phyloP scores from a whole-genome alignment of 805 yeast genomes.

The Saturnispora silvae region DNA sequence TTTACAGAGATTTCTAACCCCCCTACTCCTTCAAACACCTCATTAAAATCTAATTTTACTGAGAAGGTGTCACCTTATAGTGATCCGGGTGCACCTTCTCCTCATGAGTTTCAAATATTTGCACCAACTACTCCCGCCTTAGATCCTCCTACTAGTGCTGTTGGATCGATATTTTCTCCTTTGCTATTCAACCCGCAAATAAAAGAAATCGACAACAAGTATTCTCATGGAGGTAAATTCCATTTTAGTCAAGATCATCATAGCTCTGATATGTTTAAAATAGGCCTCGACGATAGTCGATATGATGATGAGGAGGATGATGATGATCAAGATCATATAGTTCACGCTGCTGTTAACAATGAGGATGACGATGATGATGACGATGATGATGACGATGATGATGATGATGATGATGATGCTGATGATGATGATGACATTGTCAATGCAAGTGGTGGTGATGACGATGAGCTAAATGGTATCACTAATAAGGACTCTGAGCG shows the following conservation, averaged over 20 bases:
- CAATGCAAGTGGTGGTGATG: too few relatives aligned
- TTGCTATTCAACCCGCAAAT: slow-evolving; percentile 72
- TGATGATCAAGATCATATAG: background rate
- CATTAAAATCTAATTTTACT: too few relatives aligned
- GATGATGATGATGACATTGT: too few relatives aligned
- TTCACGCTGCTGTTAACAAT: slow-evolving; percentile 1
- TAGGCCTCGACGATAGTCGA: background rate
- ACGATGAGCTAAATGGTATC: too few relatives aligned
- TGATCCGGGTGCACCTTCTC: slow-evolving; percentile 82
- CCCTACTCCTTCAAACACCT: too few relatives aligned
- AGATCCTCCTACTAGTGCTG: background rate
- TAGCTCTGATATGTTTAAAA: slow-evolving; percentile 1
- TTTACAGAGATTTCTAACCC: slow-evolving; percentile 1
- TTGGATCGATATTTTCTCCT: slow-evolving; percentile 65
- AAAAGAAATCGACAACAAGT: slow-evolving; percentile 71
- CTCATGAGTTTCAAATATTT: slow-evolving; percentile 43
- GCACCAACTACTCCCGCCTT: slow-evolving; percentile 13
- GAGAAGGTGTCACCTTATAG: slow-evolving; percentile 35
- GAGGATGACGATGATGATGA: background rate
- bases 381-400: slow-evolving; percentile 15
- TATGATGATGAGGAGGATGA: slow-evolving; percentile 25
- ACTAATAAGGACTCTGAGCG: too few relatives aligned
- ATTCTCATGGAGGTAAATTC: slow-evolving; percentile 83
- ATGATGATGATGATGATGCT: slow-evolving; percentile 12
- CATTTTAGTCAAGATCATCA: slow-evolving; percentile 33